These are phyloP conservation scores for Coprinopsis sp. DNA, from an alignment of 768 basidiomycete species.

Conservation along the genomic window DNA sequence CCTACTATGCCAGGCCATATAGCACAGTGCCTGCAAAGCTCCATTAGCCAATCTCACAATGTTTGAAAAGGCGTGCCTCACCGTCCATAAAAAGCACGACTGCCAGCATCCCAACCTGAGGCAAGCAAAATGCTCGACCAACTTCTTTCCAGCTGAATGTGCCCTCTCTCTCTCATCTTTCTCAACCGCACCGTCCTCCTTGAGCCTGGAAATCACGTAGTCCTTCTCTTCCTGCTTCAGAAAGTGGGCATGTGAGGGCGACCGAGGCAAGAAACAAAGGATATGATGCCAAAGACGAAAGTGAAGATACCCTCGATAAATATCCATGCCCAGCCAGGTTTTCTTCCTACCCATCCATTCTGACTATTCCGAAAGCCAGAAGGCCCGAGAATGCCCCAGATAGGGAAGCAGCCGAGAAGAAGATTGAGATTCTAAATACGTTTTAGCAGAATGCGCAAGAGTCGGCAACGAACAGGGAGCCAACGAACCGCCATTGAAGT, in stretches of 20 bases:
- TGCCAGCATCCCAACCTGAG: constrained; percentile 51
- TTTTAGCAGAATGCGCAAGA: constrained; percentile 28
- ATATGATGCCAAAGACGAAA: constrained; percentile 45
- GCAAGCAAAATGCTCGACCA: constrained; percentile 38
- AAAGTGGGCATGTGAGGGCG: constrained; percentile 41
- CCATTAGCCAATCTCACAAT: background rate
- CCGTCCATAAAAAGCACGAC: constrained; percentile 52
- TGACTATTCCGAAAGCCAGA: constrained; percentile 59
- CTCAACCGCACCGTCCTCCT: constrained; percentile 36
- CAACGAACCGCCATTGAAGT: constrained; percentile 46
- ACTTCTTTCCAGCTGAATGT: constrained; percentile 57
- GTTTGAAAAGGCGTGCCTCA: constrained; percentile 16
- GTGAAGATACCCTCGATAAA: constrained; percentile 70
- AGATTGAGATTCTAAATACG: constrained; percentile 39
- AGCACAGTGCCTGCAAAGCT: constrained; percentile 34
- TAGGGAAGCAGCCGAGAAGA: constrained; percentile 50
- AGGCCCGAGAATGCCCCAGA: constrained; percentile 69
- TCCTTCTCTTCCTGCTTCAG: constrained; percentile 45
- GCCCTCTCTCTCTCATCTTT: constrained; percentile 33
- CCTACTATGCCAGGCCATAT: constrained; percentile 47
- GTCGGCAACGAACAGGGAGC: background rate
- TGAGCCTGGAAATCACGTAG: constrained; percentile 38
- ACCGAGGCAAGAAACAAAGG: constrained; percentile 43
- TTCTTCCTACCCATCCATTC: constrained; percentile 54
- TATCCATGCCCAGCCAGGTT: constrained; percentile 66